Conservation (phyloP, 352 stramenopile species). For the Elongisporangium anandrum region DNA sequence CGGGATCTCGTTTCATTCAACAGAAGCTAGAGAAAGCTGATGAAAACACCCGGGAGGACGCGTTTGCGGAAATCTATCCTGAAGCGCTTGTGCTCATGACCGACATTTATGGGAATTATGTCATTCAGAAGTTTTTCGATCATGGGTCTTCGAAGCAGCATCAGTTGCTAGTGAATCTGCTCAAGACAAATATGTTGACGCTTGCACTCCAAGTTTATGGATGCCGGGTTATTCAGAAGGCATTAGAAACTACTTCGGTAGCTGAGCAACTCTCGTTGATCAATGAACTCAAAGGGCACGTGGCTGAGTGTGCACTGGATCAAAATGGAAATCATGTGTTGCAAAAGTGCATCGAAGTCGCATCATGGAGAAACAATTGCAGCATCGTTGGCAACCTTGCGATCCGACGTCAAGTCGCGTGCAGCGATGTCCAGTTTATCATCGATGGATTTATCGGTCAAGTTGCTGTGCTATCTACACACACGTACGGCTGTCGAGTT, state of each 20-base stretch:
- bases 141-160: conserved; percentile 90
- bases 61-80: conserved; percentile 83
- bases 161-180: conserved; percentile 74
- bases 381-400: not conserved
- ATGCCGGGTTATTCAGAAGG: conserved; percentile 97
- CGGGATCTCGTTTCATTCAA: conserved; percentile 85
- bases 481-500: conserved; percentile 98
- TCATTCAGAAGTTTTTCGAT: conserved; percentile 98
- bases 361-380: conserved; percentile 44
- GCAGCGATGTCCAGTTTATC: conserved; percentile 96
- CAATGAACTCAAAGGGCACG: conserved; percentile 68
- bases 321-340: conserved; percentile 99
- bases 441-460: conserved; percentile 94
- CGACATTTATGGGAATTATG: conserved; percentile 99
- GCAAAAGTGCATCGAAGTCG: conserved; percentile 97
- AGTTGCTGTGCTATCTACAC: conserved; percentile 88
- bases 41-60: conserved; percentile 58
- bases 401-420: conserved; percentile 34
- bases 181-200: conserved; percentile 93
- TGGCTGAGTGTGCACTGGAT: conserved; percentile 94
- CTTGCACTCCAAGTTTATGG: conserved; percentile 96
- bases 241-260: conserved; percentile 69
- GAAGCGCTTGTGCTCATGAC: conserved; percentile 83
- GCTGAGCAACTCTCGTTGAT: conserved; percentile 78
- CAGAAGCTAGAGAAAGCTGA: conserved; percentile 85